Base-by-base conservation (phyloP, 345 rosid genomes). In the Anastatica hierochuntica region DNA sequence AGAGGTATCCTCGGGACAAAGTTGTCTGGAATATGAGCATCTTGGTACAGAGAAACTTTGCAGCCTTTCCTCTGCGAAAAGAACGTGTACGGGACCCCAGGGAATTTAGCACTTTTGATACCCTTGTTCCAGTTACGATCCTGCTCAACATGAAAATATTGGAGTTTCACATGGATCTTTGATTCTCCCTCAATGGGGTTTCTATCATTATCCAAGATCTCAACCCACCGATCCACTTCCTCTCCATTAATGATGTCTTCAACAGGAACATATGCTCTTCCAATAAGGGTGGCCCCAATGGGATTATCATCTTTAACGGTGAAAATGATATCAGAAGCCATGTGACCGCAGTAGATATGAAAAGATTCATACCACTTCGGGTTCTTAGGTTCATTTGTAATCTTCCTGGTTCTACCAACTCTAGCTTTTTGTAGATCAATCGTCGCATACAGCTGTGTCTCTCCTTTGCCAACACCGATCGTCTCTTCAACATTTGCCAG, bases 341-440 rank as follows among this genome's bases (percentile, higher is more conserved):
- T 20, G 61, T 92, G 99, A 31, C 79, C 95, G 63, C 97, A 79
- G 76, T 92, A 92, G 43, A 92, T 80, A 62, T 88, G 97, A 51
- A 92, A 92, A 9, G 97, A 92, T 42, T 92, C 99, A 4, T 85
- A 65, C 99, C 99, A 92, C 58, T 72, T 76, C 8, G 97, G 99
- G 58, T 80, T 83, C 7, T 53, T 40, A 11, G 66, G 61, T 21
- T 81, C 90, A 10, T 85, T 74, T 68, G 72, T 82, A 3, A 92
- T 48, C 42, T 58, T 72, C 69, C 95, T 78, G 14, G 99, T 92
- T 58, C 95, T 74, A 53, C 99, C 99, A 66, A 83, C 95, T 71
- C 99, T 85, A 56, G 97, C 95, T 76, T 64, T 83, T 26, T 84
- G 94, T 18, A 94, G 74, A 74, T 94, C 99, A 19, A 94, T 73